Base-by-base conservation (phyloP, 1,284 basidiomycete genomes). In the Ustilago nuda region DNA sequence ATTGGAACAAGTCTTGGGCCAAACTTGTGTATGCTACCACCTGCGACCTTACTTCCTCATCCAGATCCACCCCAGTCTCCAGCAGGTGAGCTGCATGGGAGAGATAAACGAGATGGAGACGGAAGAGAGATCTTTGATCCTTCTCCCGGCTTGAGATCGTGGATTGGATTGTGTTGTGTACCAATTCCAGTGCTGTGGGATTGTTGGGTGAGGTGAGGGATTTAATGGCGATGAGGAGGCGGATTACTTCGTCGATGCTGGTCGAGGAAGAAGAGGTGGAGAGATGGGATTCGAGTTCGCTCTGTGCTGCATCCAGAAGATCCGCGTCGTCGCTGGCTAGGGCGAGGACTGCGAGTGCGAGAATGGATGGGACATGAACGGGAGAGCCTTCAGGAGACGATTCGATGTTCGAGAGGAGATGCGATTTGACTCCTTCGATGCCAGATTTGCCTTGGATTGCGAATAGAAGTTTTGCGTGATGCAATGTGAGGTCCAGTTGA, bases 241-340 rank as follows among this genome's bases (percentile, higher is more conserved):
- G 64, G 0, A 76, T 56, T 2, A 76, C 52, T 9, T 41, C 46
- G 8, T 65, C 62, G 2, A 64, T 11, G 8, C 17, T 39, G 12
- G 56, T 19, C 3, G 41, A 23, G 13, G 43, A 53, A 23, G 19
- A 12, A 1, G 54, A 39, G 27, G 36, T 43, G 2, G 41, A 41
- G 1, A 69, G 35, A 8, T 39, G 39, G 4, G 60, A n/a, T 37
- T 75, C 61, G 17, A 96, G 90, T 83, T 97, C 95, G 0, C 92
- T 91, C 9, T 95, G 87, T 0, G 94, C 92, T 0, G 95, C 95
- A 82, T 96, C 94, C 15, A 95, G 89, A 19, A 97, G 89, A 57
- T 89, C 90, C 30, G 91, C 90, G 82, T 97, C 95, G 32, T 89
- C 88, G 0, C 91, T 92, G 27, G 94, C 87, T 63, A 94, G 91